These are phyloP conservation scores for Vitis rotundifolia DNA, from an alignment of 164 flowering plant species.

Conservation along the genomic window DNA sequence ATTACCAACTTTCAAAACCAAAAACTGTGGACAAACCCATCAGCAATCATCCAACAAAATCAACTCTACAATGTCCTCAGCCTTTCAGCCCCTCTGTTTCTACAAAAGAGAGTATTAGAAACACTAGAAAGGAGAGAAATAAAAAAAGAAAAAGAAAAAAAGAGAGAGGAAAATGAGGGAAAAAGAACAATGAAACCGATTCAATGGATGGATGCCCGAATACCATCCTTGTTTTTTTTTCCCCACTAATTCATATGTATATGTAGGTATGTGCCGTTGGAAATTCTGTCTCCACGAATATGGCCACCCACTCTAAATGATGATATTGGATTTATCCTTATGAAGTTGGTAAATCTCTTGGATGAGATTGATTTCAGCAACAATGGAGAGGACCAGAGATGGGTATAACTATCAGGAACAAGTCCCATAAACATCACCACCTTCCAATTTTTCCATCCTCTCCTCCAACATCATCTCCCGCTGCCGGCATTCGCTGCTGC, in stretches of 20 bases:
- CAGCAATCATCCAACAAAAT: slow-evolving; percentile 9
- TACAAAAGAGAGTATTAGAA: neutral
- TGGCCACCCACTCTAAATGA: neutral
- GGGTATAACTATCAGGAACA: slow-evolving; percentile 18
- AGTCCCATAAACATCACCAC: slow-evolving; percentile 19
- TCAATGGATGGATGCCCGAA: slow-evolving; percentile 1
- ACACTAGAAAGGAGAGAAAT: neutral
- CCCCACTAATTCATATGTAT: too few species aligned
- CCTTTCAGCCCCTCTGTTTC: slow-evolving; percentile 5
- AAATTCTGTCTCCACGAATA: too few species aligned
- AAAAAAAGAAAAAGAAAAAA: neutral
- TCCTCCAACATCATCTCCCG: slow-evolving; percentile 71
- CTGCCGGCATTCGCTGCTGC: slow-evolving; percentile 79
- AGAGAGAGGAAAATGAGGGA: neutral
- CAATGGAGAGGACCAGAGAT: neutral
- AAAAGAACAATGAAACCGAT: neutral
- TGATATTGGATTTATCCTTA: neutral
- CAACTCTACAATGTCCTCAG: slow-evolving; percentile 12
- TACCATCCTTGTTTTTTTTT: neutral
- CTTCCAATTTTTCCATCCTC: slow-evolving; percentile 38
- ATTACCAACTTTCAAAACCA: slow-evolving; percentile 6
- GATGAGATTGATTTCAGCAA: too few species aligned
- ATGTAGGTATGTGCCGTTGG: too few species aligned
- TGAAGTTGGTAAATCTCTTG: neutral
- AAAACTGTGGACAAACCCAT: slow-evolving; percentile 12